Percentiles rank a stretch among this genome's conserved stretches.
phyloP scores from a whole-genome alignment of 2,329 filamentous ascomycete genomes.

The Aspergillus fumigatus region DNA sequence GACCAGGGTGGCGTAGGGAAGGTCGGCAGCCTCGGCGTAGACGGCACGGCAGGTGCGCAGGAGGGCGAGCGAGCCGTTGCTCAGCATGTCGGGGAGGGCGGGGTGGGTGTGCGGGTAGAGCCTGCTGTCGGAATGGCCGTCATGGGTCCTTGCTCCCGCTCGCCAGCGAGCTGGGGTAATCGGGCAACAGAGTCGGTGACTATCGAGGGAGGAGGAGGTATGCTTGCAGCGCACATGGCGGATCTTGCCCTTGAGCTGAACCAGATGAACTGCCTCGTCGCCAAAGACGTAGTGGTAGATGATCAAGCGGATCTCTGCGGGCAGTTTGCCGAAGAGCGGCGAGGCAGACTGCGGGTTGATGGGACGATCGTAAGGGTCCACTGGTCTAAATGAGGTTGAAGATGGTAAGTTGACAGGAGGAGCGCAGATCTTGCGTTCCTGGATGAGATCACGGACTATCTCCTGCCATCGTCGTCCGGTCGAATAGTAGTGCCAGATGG shows the following conservation, averaged over 20 bases:
- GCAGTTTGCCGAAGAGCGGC: slow-evolving; percentile 24
- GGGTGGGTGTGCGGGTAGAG: slow-evolving; percentile 34
- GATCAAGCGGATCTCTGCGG: slow-evolving; percentile 35
- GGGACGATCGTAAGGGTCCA: slow-evolving; percentile 14
- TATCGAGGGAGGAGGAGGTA: slow-evolving; percentile 18
- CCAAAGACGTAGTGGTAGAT: slow-evolving; percentile 37
- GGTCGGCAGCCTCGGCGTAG: slow-evolving; percentile 28
- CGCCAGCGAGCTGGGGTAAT: slow-evolving; percentile 30
- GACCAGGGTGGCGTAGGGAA: slow-evolving; percentile 24
- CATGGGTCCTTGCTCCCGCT: slow-evolving; percentile 14
- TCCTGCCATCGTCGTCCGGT: slow-evolving; percentile 34
- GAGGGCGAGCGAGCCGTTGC: slow-evolving; percentile 20
- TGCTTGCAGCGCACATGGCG: slow-evolving; percentile 31
- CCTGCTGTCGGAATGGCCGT: slow-evolving; percentile 14
- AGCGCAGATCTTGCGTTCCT: slow-evolving; percentile 32
- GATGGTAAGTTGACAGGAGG: slow-evolving; percentile 11
- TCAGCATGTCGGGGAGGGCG: slow-evolving; percentile 20
- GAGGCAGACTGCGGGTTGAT: slow-evolving; percentile 17
- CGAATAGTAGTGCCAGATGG: slow-evolving; percentile 37
- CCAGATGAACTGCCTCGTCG: slow-evolving; percentile 31
- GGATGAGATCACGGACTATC: slow-evolving; percentile 31
- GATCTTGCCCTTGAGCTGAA: slow-evolving; percentile 32
- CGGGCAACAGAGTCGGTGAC: slow-evolving; percentile 32
- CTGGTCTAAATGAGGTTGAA: background rate
- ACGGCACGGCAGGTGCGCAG: slow-evolving; percentile 32